Percentiles rank a stretch among this genome's conserved stretches.
Conservation (phyloP, 805 yeast genomes). For the Candida nitratophila region DNA sequence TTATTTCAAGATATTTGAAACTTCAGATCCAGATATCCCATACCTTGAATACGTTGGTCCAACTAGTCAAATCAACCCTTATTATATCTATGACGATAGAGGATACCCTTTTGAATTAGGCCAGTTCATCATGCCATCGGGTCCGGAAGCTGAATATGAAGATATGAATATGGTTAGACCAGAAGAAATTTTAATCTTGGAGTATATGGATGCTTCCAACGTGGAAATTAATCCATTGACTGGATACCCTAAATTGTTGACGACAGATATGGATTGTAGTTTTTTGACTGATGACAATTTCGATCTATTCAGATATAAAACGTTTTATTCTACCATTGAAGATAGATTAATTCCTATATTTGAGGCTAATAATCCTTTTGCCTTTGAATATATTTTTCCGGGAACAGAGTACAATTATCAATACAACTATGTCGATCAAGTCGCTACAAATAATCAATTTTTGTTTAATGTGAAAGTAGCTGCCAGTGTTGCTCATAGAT, state of each 20-base stretch:
- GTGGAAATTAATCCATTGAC: not conserved
- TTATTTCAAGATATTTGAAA: too few relatives aligned
- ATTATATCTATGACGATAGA: not conserved
- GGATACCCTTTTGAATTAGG: not conserved
- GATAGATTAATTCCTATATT: not conserved
- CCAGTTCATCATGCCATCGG: not conserved
- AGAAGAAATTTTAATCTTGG: not conserved
- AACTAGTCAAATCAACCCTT: not conserved
- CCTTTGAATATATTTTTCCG: not conserved
- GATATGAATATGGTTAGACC: not conserved
- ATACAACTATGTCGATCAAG: not conserved
- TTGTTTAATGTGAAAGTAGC: not conserved
- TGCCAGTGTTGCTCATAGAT: not conserved
- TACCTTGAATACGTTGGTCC: not conserved
- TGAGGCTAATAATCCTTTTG: not conserved
- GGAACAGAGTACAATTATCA: not conserved
- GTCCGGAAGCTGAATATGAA: not conserved
- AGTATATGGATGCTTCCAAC: not conserved
- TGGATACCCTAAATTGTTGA: not conserved
- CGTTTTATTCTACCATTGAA: not conserved
- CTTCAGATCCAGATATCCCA: not conserved
- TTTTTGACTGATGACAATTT: not conserved
- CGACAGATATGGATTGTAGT: not conserved
- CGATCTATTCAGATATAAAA: not conserved
- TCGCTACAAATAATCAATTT: not conserved